A percentile compares a stretch with the other conserved stretches of the same genome.
Evolutionary conservation across 1,139 yeast genomes (phyloP).

Genomic region (Yamadazyma trypodendri): DNA sequence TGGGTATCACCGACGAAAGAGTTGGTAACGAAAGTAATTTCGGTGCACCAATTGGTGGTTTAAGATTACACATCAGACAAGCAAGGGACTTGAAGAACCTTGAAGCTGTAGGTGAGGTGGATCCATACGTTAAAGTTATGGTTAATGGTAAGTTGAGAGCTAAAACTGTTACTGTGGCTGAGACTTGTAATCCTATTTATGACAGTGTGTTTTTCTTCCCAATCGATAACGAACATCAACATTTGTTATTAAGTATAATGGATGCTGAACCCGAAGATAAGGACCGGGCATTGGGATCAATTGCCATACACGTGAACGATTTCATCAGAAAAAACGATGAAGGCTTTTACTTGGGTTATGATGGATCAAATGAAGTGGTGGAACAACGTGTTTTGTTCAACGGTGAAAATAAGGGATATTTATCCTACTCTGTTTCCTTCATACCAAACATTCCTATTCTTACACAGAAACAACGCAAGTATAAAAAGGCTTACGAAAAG

Average conservation of each 20-base stretch:
- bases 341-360: conserved; percentile 50
- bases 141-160: conserved; percentile 58
- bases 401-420: conserved; percentile 46
- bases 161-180: conserved; percentile 55
- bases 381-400: conserved; percentile 48
- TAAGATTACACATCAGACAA: conserved; percentile 56
- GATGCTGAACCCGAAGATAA: conserved; percentile 65
- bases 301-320: conserved; percentile 50
- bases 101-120: conserved; percentile 67
- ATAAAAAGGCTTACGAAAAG: conserved; percentile 33
- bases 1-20: conserved; percentile 51
- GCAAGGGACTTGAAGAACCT: conserved; percentile 58
- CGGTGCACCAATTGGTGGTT: conserved; percentile 63
- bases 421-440: conserved; percentile 60
- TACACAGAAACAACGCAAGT: conserved; percentile 52
- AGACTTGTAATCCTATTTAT: conserved; percentile 55
- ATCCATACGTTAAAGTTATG: conserved; percentile 64
- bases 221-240: conserved; percentile 60
- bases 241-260: conserved; percentile 54
- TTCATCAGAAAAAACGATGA: conserved; percentile 47
- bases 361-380: conserved; percentile 46
- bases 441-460: conserved; percentile 63
- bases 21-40: conserved; percentile 39
- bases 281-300: conserved; percentile 64
- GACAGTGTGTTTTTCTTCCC: conserved; percentile 63